Evolutionary conservation across 2,329 filamentous ascomycete genomes (phyloP).

Genomic region (Verticillium albo-atrum): DNA sequence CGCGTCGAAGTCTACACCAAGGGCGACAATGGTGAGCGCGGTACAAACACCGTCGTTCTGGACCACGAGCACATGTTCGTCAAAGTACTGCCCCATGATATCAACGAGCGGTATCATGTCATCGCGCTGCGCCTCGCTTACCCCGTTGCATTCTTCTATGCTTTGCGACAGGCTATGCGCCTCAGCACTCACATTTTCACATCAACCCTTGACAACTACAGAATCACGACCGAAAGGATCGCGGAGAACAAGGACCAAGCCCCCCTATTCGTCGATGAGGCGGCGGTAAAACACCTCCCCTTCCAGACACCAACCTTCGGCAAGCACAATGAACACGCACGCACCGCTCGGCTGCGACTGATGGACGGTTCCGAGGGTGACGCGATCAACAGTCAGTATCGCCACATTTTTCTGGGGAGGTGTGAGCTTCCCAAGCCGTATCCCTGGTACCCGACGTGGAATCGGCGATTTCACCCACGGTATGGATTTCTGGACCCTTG

Average conservation of each 20-base stretch:
- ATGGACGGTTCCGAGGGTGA: neutral
- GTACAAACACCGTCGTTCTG: neutral
- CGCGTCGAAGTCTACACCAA: slow-evolving; percentile 7
- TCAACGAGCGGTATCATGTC: neutral
- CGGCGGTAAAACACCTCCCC: neutral
- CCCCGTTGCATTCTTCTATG: neutral
- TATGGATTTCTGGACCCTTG: neutral
- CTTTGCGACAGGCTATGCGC: neutral
- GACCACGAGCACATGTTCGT: neutral
- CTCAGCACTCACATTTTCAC: neutral
- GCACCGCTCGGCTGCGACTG: neutral
- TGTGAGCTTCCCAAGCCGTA: no score
- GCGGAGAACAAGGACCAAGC: neutral
- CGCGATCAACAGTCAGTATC: neutral
- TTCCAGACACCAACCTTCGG: neutral
- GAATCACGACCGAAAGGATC: neutral
- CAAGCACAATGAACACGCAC: neutral
- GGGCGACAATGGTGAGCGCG: neutral
- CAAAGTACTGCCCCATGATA: neutral
- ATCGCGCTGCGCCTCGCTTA: neutral
- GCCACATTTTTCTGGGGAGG: neutral
- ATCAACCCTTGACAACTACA: no score
- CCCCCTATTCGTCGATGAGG: neutral
- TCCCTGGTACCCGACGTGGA: no score
- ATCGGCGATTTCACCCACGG: no score